Percentiles rank a stretch among this genome's conserved stretches.
phyloP scores from a whole-genome alignment of 2,329 filamentous ascomycete species.

The Claviceps capensis region DNA sequence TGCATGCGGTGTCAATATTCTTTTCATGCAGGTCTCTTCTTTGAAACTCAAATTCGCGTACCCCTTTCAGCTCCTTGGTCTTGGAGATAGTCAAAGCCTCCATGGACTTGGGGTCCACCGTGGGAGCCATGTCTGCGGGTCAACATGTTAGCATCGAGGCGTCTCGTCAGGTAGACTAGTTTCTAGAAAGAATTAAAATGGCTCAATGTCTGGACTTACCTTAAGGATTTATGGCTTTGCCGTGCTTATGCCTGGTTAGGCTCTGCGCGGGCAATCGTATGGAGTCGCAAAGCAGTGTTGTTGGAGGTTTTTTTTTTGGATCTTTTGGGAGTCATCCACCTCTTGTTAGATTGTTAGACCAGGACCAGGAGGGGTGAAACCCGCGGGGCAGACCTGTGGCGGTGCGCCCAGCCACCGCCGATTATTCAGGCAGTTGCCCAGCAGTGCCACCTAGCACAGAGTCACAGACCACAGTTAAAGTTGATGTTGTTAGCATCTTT shows the following conservation, averaged over 20 bases:
- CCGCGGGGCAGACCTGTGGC: constrained; percentile 17
- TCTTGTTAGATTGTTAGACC: background rate
- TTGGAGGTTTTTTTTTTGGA: background rate
- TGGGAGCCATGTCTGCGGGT: constrained; percentile 26
- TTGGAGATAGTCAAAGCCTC: constrained; percentile 40
- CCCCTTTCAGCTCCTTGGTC: constrained; percentile 47
- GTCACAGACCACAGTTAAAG: too few relatives aligned
- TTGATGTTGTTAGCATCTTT: too few relatives aligned
- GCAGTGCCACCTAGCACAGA: background rate
- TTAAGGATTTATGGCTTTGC: constrained; percentile 2
- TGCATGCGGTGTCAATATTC: constrained; percentile 17
- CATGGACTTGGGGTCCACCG: constrained; percentile 31
- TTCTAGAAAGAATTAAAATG: background rate
- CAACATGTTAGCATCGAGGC: background rate
- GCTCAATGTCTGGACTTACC: constrained; percentile 4
- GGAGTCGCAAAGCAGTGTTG: background rate
- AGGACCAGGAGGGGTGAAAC: constrained; percentile 21
- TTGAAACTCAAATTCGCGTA: constrained; percentile 16
- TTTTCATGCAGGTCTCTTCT: background rate
- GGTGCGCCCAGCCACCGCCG: background rate
- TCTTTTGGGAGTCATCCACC: constrained; percentile 15
- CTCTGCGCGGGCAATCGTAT: constrained; percentile 8
- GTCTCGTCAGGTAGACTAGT: background rate
- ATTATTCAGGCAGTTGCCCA: background rate
- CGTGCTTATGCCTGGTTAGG: constrained; percentile 3